These are phyloP conservation scores for Trifolium repens DNA, from an alignment of 306 rosid species.

Conservation along the genomic window DNA sequence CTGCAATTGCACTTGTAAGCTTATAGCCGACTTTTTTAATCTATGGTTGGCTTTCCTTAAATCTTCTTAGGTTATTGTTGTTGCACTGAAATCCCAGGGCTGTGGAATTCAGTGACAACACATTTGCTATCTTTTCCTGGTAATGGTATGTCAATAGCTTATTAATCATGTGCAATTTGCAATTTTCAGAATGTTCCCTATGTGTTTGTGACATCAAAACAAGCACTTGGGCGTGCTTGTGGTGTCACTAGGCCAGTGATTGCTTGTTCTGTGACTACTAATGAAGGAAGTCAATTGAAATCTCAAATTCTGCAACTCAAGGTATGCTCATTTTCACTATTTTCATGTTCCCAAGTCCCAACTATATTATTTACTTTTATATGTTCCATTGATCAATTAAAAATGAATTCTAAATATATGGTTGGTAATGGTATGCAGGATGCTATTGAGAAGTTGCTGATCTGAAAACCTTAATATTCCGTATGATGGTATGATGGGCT, in stretches of 20 bases:
- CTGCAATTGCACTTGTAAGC: not conserved
- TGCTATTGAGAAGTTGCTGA: slow-evolving; percentile 92
- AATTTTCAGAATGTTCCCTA: slow-evolving; percentile 80
- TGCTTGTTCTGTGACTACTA: slow-evolving; percentile 86
- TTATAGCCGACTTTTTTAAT: not conserved
- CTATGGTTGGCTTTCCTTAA: not conserved
- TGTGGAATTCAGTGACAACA: not conserved
- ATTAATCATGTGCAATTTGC: slow-evolving; percentile 22
- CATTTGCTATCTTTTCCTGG: not conserved
- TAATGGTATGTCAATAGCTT: not conserved
- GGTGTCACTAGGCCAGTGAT: slow-evolving; percentile 93
- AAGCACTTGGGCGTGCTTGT: slow-evolving; percentile 95
- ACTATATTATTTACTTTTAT: not conserved
- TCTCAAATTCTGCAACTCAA: slow-evolving; percentile 83
- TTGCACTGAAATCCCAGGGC: not conserved
- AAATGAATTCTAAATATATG: slow-evolving; percentile 29
- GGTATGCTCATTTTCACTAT: slow-evolving; percentile 50
- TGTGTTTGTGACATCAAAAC: slow-evolving; percentile 87
- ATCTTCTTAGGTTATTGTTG: not conserved
- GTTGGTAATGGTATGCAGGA: slow-evolving; percentile 58
- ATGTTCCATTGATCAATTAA: not conserved
- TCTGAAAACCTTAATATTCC: slow-evolving; percentile 55
- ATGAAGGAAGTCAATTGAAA: slow-evolving; percentile 94
- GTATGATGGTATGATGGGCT: slow-evolving; percentile 90
- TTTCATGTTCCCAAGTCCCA: not conserved